Evolutionary conservation across 768 basidiomycete genomes (phyloP).

Genomic region (Leccinum incarnatum): DNA sequence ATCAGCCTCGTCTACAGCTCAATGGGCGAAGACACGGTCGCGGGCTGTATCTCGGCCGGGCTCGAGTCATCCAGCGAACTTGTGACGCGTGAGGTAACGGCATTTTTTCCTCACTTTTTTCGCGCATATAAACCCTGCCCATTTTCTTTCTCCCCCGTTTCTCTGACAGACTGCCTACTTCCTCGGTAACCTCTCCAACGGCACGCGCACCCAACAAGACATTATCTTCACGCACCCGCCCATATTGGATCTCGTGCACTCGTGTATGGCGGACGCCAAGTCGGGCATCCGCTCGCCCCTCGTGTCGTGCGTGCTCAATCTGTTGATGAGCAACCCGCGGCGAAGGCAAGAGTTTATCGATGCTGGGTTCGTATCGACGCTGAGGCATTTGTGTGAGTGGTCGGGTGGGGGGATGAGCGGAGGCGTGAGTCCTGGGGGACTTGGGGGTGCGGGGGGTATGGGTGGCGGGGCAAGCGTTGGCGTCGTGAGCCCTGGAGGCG

Average conservation of each 20-base stretch:
- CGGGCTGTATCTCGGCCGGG: constrained; percentile 45
- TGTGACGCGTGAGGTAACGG: constrained; percentile 49
- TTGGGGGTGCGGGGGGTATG: constrained; percentile 9
- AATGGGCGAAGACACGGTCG: constrained; percentile 45
- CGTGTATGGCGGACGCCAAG: constrained; percentile 57
- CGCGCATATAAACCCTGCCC: not conserved
- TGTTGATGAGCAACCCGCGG: constrained; percentile 43
- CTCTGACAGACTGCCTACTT: constrained; percentile 49
- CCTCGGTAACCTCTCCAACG: constrained; percentile 70
- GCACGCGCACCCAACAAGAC: constrained; percentile 46
- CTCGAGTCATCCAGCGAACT: constrained; percentile 53
- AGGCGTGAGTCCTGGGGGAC: constrained; percentile 31
- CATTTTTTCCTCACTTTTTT: not conserved
- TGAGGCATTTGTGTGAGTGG: constrained; percentile 44
- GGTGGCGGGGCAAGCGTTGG: constrained; percentile 3
- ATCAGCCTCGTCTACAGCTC: constrained; percentile 57
- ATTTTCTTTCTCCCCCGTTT: not conserved
- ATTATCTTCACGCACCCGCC: constrained; percentile 49
- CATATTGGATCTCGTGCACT: constrained; percentile 53
- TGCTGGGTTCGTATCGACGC: constrained; percentile 43
- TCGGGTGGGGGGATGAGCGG: constrained; percentile 14
- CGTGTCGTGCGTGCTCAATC: constrained; percentile 55
- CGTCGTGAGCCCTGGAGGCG: constrained; percentile 3
- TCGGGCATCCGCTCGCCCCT: constrained; percentile 60
- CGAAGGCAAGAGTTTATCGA: constrained; percentile 40